phyloP scores from a whole-genome alignment of 495 filamentous ascomycete species.

The Xylaria flabelliformis region DNA sequence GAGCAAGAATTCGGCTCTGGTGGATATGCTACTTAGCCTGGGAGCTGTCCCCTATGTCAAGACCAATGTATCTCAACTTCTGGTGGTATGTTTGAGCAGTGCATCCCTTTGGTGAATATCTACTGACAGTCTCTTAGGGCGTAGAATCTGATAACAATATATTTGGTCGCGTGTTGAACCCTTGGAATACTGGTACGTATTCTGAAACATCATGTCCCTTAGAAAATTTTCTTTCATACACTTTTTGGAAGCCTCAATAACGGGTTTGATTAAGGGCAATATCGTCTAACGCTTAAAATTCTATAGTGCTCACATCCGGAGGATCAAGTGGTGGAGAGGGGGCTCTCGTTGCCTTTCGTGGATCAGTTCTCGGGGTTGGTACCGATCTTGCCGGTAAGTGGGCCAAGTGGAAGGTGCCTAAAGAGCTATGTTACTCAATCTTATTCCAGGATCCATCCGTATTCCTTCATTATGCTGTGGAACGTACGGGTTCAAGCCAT shows the following conservation, averaged over 20 bases:
- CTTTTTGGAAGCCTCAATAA: not conserved
- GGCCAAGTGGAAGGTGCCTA: conserved; percentile 60
- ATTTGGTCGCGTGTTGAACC: conserved; percentile 68
- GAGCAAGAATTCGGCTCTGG: conserved; percentile 53
- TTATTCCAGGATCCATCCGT: conserved; percentile 46
- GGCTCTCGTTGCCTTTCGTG: conserved; percentile 49
- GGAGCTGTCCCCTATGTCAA: conserved; percentile 67
- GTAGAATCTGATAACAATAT: conserved; percentile 63
- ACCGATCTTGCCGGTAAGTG: conserved; percentile 57
- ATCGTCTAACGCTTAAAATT: not conserved
- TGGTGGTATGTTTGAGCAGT: conserved; percentile 41
- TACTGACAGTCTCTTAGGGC: not conserved
- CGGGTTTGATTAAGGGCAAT: not conserved
- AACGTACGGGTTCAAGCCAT: conserved; percentile 64
- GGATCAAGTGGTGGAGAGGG: conserved; percentile 65
- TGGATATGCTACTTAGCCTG: conserved; percentile 45
- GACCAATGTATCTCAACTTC: conserved; percentile 66
- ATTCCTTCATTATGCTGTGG: conserved; percentile 63
- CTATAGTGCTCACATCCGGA: conserved; percentile 57
- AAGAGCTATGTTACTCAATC: conserved; percentile 53
- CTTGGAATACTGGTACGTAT: conserved; percentile 50
- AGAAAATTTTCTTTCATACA: not conserved
- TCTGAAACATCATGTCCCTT: not conserved
- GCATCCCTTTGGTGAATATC: no score
- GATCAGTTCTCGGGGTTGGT: conserved; percentile 48